Conservation (phyloP, 495 filamentous ascomycete genomes). For the Penicillium malachiteum region DNA sequence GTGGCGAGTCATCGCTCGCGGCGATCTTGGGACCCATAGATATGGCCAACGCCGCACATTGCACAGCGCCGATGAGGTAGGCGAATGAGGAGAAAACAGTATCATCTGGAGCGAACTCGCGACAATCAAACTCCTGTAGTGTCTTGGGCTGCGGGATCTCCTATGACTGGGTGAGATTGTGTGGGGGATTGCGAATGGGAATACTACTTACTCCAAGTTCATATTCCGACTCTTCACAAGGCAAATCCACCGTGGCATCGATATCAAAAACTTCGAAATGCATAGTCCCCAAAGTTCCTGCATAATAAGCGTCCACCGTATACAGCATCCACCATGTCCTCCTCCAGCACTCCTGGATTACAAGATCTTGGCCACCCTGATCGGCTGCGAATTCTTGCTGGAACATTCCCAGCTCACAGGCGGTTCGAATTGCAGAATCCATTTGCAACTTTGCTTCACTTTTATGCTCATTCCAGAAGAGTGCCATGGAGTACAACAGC, state of each 20-base stretch:
- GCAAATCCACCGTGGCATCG: constrained; percentile 60
- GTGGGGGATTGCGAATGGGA: no score
- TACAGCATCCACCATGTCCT: constrained; percentile 41
- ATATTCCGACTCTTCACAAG: constrained; percentile 76
- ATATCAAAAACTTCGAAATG: constrained; percentile 55
- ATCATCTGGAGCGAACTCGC: constrained; percentile 60
- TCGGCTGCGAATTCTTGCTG: constrained; percentile 15
- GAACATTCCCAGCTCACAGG: constrained; percentile 31
- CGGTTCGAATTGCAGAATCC: constrained; percentile 34
- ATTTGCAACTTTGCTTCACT: constrained; percentile 21
- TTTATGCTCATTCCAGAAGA: constrained; percentile 35
- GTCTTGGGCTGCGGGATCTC: constrained; percentile 60
- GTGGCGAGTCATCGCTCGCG: constrained; percentile 21
- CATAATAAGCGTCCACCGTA: constrained; percentile 28
- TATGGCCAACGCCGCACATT: constrained; percentile 27
- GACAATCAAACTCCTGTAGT: constrained; percentile 69
- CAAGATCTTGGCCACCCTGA: constrained; percentile 19
- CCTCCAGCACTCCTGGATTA: constrained; percentile 33
- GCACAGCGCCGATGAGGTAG: constrained; percentile 63
- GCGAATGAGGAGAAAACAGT: constrained; percentile 74
- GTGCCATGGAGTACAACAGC: constrained; percentile 30
- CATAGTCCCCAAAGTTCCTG: constrained; percentile 30
- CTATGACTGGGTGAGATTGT: constrained; percentile 35
- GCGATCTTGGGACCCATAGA: constrained; percentile 17
- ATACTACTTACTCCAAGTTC: constrained; percentile 51